Base-by-base conservation (phyloP, 2,329 filamentous ascomycete species). In the Cordyceps farinosa region DNA sequence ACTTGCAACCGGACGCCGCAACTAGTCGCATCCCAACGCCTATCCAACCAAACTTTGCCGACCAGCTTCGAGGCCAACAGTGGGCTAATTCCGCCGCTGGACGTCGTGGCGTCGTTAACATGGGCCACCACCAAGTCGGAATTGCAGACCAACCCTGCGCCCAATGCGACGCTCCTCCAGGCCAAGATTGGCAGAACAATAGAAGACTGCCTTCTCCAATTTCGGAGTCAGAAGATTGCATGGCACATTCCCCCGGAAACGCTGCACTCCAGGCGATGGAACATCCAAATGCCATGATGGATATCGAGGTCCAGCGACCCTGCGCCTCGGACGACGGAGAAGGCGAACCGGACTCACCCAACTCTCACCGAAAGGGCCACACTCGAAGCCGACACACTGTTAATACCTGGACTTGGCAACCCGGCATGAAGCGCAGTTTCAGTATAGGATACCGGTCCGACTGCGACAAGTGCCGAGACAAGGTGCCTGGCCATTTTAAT, bases 401-500 rank as follows among this genome's bases (percentile, higher is more conserved):
- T 62, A 85, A 85, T 70, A 80, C 79, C 62, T 87, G 84, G 84
- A 87, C 84, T 2, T 78, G 80, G 70, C 82, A 86, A 65, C 83
- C 84, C 0, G 84, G 84, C 67, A 86, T 86, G 82, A 90, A 89
- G 76, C 85, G 84, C 72, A 86, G 83, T 65, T 89, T 92, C 73
- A 90, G 88, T 69, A 91, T 92, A 85, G 90, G 90, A 57, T 92
- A 89, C 76, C 81, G 90, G 66, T 83, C 87, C 13, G 90, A 91
- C 74, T 93, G 90, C 72, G 89, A 92, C 65, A 92, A 92, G 75
- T 93, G 90, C 75, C 83, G 83, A 51, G 81, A 84, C 72, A 90
- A 87, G 72, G 88, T 91, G 8, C 90, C 90, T 0, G 90, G 90
- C 1, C 90, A 93, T 72, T 92, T 91, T 72, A 92, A 90, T 70